Base-by-base conservation (phyloP, 495 filamentous ascomycete species). In the Barbatosphaeria neglecta region DNA sequence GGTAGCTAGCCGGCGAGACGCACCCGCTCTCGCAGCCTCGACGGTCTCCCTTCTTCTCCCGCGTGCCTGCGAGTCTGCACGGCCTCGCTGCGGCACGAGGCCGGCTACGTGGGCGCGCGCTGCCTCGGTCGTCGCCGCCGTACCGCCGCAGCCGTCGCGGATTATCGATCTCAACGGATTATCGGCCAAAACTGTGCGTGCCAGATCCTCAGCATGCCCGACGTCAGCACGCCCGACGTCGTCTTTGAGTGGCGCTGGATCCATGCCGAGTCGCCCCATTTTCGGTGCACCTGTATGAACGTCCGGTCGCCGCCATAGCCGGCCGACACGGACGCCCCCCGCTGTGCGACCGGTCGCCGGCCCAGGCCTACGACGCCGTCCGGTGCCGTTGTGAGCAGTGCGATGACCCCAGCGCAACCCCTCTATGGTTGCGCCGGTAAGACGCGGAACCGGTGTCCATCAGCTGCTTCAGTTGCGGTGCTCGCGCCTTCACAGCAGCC, bases 371-470 rank as follows among this genome's bases (percentile, higher is more conserved):
- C 39, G 1, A 41, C 39, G 20, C 39, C 13, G 22, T 41, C 20
- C 0, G 39, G 39, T 1, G 39, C 39, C 22, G 9, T 41, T 10
- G 20, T 11, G 13, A 41, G 39, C 39, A 41, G 22, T 22, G 10
- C 13, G 20, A 41, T 41, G 22, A 41, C 23, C 22, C 24, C 39
- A 11, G 20, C 10, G 22, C 24, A 41, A 8, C 39, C 39, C 39
- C 24, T 22, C 22, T 45, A 25, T 6, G n/a, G 13, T 20, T 45
- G 27, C 24, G 15, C 24, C 13, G 43, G 4, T 9, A 17, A 19
- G 18, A 10, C n/a, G 6, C 9, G 11, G n/a, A n/a, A n/a, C n/a
- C 60, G 25, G 71, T 60, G 1, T 53, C 46, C 47, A 72, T 66
- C 0, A 76, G 51, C 45, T 67, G 50, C 0, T n/a, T n/a, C n/a